A percentile compares a stretch with the other conserved stretches of the same genome.
These are phyloP conservation scores for Trichoderma erinaceum DNA, from an alignment of 495 filamentous ascomycete genomes.

Conservation along the genomic window DNA sequence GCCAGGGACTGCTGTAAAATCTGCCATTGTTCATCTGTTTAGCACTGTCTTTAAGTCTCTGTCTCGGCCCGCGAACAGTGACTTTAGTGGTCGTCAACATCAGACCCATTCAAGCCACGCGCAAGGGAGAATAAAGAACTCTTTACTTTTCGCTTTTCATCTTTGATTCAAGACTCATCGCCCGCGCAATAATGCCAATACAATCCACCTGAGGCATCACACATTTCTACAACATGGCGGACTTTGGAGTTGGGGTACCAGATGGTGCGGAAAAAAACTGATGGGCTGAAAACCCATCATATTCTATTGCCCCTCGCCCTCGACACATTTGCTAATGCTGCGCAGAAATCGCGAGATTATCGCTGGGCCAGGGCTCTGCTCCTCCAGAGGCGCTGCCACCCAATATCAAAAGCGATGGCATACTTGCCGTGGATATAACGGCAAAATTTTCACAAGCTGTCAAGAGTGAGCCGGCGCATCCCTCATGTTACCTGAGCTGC, in stretches of 20 bases:
- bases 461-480: constrained; percentile 45
- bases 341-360: constrained; percentile 14
- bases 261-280: constrained; percentile 5
- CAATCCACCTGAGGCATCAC: background rate
- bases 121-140: background rate
- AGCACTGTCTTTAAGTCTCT: constrained; percentile 3
- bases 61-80: constrained; percentile 10
- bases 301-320: background rate
- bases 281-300: background rate
- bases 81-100: background rate
- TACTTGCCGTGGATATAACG: constrained; percentile 69
- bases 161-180: background rate
- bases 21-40: background rate
- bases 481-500: background rate
- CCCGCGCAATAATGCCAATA: background rate
- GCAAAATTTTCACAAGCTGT: constrained; percentile 64
- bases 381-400: constrained; percentile 22
- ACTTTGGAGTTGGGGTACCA: constrained; percentile 13
- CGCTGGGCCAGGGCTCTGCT: constrained; percentile 7
- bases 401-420: constrained; percentile 39
- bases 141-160: background rate
- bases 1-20: no score
- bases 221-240: background rate
- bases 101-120: constrained; percentile 2
- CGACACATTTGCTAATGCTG: background rate